Evolutionary conservation across 2,329 filamentous ascomycete genomes (phyloP).

Genomic region (Triangularia verruculosa): DNA sequence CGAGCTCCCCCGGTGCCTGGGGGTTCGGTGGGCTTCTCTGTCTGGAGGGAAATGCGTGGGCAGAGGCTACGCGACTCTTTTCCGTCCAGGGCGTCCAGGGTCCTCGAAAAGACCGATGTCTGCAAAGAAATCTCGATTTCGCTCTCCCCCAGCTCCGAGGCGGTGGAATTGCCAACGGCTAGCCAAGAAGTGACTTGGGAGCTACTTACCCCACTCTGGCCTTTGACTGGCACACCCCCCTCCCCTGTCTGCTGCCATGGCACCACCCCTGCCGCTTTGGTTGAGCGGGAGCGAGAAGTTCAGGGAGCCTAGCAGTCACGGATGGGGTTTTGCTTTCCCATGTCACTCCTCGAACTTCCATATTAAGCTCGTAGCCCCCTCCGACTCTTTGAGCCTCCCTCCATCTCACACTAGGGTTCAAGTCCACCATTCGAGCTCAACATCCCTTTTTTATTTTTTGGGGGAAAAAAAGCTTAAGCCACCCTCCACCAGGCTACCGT

Average conservation of each 20-base stretch:
- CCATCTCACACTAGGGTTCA: not conserved
- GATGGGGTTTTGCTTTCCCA: not conserved
- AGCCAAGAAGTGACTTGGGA: too few relatives aligned
- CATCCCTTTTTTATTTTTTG: too few relatives aligned
- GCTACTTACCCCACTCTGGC: too few relatives aligned
- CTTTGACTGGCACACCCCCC: too few relatives aligned
- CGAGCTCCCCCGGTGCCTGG: not conserved
- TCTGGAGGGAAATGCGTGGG: too few relatives aligned
- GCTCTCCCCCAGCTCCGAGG: not conserved
- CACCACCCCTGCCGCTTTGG: not conserved
- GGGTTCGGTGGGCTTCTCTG: too few relatives aligned
- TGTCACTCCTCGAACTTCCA: not conserved
- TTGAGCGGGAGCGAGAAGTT: not conserved
- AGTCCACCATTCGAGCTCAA: not conserved
- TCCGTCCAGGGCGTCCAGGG: not conserved
- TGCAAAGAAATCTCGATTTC: too few relatives aligned
- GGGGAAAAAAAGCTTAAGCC: not conserved
- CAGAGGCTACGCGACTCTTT: not conserved
- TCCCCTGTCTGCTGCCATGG: not conserved
- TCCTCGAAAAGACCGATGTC: too few relatives aligned
- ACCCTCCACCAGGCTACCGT: not conserved
- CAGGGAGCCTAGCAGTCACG: too few relatives aligned
- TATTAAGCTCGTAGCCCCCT: slow-evolving; percentile 3
- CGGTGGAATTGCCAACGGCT: not conserved
- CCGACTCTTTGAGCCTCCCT: not conserved